Conservation (phyloP, 2,329 filamentous ascomycete genomes). For the Cytospora piceicola region DNA sequence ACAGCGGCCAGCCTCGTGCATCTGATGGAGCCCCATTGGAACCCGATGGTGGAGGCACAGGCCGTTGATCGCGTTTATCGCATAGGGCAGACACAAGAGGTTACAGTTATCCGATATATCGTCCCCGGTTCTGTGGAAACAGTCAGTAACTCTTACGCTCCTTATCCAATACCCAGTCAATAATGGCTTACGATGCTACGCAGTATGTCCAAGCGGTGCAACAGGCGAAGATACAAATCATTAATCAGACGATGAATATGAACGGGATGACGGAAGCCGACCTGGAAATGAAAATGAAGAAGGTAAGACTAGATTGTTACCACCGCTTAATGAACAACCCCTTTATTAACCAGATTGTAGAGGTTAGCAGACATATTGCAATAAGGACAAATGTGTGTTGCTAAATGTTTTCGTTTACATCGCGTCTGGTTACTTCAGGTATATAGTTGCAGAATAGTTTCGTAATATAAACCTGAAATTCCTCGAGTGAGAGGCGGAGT, state of each 20-base stretch:
- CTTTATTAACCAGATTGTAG: too few species aligned
- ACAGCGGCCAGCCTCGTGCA: slow-evolving; percentile 15
- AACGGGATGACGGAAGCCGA: not conserved
- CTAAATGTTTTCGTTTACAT: too few species aligned
- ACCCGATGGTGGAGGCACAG: slow-evolving; percentile 25
- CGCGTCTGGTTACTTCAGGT: too few species aligned
- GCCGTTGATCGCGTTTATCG: slow-evolving; percentile 22
- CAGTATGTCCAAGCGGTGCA: slow-evolving; percentile 1
- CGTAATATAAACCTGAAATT: too few species aligned
- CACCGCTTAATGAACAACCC: too few species aligned
- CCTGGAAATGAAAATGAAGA: not conserved
- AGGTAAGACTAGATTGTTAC: not conserved
- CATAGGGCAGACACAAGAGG: slow-evolving; percentile 16
- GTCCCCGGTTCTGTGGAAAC: slow-evolving; percentile 8
- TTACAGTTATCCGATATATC: slow-evolving; percentile 18
- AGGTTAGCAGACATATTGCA: too few species aligned
- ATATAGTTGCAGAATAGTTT: too few species aligned
- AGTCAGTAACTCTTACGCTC: not conserved
- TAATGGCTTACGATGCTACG: not conserved
- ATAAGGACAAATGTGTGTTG: too few species aligned
- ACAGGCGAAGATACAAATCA: not conserved
- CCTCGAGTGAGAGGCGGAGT: too few species aligned
- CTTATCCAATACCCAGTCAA: not conserved
- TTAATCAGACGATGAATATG: not conserved
- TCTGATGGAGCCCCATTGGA: slow-evolving; percentile 24